Conservation (phyloP, 169 alveolate species). For the Plasmodium gallinaceum region DNA sequence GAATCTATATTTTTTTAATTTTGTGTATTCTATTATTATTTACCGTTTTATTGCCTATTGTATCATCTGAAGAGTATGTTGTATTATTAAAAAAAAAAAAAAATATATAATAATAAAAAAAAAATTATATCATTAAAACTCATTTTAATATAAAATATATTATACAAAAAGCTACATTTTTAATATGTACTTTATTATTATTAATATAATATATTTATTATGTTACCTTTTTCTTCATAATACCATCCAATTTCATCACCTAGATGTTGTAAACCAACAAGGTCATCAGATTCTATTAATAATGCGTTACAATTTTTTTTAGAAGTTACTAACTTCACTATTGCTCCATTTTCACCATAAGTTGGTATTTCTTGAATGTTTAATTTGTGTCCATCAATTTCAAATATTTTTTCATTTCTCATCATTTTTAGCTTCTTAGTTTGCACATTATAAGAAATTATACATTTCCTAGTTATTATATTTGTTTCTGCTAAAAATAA, state of each 20-base stretch:
- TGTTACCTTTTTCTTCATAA: conserved; percentile 16
- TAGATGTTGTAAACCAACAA: conserved; percentile 29
- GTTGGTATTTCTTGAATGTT: conserved; percentile 49
- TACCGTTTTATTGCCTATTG: too few species aligned
- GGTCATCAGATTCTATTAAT: conserved; percentile 27
- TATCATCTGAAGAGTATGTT: too few species aligned
- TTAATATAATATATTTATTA: neutral
- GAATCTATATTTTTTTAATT: too few species aligned
- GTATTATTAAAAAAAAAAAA: too few species aligned
- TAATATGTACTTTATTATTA: too few species aligned
- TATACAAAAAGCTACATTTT: too few species aligned
- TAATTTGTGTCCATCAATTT: conserved; percentile 25
- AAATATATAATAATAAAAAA: too few species aligned
- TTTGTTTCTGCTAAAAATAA: conserved; percentile 30
- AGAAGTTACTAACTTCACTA: conserved; percentile 11
- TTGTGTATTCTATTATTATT: too few species aligned
- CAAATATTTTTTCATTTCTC: conserved; percentile 33
- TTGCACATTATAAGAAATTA: neutral
- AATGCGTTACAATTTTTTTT: conserved; percentile 6
- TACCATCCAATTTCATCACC: conserved; percentile 72
- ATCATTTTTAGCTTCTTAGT: conserved; percentile 15
- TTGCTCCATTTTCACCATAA: neutral
- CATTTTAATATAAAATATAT: too few species aligned
- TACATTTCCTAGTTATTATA: conserved; percentile 43
- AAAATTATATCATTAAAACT: too few species aligned